Base-by-base conservation (phyloP, 345 rosid genomes). In the Draba incana region DNA sequence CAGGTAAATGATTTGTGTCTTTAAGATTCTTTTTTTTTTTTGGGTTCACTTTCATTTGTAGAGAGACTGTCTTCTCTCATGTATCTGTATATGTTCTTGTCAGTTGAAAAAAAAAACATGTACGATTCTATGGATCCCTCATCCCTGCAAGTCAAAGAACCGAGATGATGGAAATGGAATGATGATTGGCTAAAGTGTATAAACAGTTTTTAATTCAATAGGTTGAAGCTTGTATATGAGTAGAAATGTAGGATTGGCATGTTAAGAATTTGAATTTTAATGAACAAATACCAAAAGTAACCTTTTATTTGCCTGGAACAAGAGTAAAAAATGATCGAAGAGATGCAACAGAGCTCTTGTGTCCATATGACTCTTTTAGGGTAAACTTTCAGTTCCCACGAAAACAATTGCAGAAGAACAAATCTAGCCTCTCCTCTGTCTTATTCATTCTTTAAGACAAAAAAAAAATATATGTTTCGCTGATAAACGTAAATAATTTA, bases 51-150 rank as follows among this genome's bases (percentile, higher is more conserved):
- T 41, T 66, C 72, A 59, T 50, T 45, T 51, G 68, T 66, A 67
- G 68, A 60, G 49, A 60, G 8, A 33, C 62, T 35, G 39, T 35
- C 39, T 53, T 35, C 35, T 66, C 68, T 74, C 72, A 4, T 52
- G 50, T 52, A 15, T 66, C 15, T 63, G 76, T 72, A 58, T 66
- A 73, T 73, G 68, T 54, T 74, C 61, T 74, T 61, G 78, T 53
- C 63, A 50, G 62, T 14, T 51, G 35, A 45, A 45, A 14, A 25
- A n/a, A 14, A 44, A 28, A n/a, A 44, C 48, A 33, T 33, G 6
- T 3, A 33, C 69, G 2, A 13, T 42, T 30, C 33, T 31, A 12
- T 10, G 44, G 23, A 66, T 42, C 20, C 37, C 37, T 33, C 37
- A 33, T 33, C 8, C 37, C 37, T 28, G 25, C 55, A 45, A 56